Base-by-base conservation (phyloP, 1,284 basidiomycete species). In the Porogramme epimiltina region DNA sequence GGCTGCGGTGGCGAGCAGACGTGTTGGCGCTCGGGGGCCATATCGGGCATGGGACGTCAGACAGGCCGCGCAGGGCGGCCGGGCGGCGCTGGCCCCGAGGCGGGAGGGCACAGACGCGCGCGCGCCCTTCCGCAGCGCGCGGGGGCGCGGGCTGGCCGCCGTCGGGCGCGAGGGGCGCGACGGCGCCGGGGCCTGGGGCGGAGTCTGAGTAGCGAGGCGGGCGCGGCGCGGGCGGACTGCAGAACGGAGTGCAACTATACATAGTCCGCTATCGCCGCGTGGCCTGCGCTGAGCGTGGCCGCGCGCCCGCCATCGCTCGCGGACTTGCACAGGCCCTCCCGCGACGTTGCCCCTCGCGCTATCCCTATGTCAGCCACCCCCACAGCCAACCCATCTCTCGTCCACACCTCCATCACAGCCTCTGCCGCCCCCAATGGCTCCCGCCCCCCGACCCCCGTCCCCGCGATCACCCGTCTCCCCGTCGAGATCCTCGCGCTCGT, bases 401-500 rank as follows among this genome's bases (percentile, higher is more conserved):
- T n/a, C 5, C 16, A 9, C 16, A 18, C 34, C 34, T 5, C 34
- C 34, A 18, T 18, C 28, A 6, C 34, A 9, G 34, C 13, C 34
- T 16, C 5, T 16, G 9, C 34, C 34, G 34, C 34, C 34, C 34
- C 34, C n/a, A 5, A 13, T 18, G 9, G 8, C 5, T 5, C n/a
- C 34, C 34, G 9, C 9, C 13, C 34, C 8, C 34, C 8, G 41
- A 23, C 18, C 9, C n/a, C 26, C 25, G 24, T n/a, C n/a, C 6
- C 39, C 8, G 24, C 42, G 5, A 33, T 53, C 26, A 22, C 28
- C 24, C 42, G 38, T 0, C 42, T 53, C 11, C 51, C 51, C 18
- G 43, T 43, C 19, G 51, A 52, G 36, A 47, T 52, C 41, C 42
- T 52, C 42, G 46, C 39, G 20, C 45, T 47, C 41, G 28, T 52